A percentile compares a stretch with the other conserved stretches of the same genome.
Evolutionary conservation across 495 filamentous ascomycete genomes (phyloP).

Genomic region (Neurospora sp.): DNA sequence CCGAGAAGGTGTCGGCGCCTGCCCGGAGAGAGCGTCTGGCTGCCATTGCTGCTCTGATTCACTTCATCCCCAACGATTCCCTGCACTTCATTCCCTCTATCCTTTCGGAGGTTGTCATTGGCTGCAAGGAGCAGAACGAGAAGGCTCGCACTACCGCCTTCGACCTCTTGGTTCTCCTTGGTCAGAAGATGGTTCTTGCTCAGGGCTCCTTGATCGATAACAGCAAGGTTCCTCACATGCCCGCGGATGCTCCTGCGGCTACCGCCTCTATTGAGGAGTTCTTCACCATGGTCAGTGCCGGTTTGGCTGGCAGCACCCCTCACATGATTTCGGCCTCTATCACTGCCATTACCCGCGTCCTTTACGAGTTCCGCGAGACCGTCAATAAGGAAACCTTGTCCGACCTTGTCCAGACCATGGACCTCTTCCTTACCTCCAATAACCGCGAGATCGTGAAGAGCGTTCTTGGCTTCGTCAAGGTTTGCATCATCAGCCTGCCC

Average conservation of each 20-base stretch:
- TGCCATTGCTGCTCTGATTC: constrained; percentile 68
- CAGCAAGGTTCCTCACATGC: constrained; percentile 76
- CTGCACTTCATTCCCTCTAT: constrained; percentile 89
- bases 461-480: constrained; percentile 92
- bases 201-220: constrained; percentile 70
- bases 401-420: constrained; percentile 84
- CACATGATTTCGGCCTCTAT: constrained; percentile 95
- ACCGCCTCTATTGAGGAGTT: constrained; percentile 82
- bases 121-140: constrained; percentile 94
- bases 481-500: constrained; percentile 77
- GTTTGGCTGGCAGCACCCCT: constrained; percentile 79
- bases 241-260: constrained; percentile 63
- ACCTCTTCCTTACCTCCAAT: constrained; percentile 86
- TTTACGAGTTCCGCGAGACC: constrained; percentile 73
- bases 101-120: constrained; percentile 85
- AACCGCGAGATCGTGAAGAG: constrained; percentile 93
- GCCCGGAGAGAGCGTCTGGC: constrained; percentile 74
- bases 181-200: constrained; percentile 57
- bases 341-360: constrained; percentile 78
- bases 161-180: constrained; percentile 82
- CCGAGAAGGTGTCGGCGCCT: constrained; percentile 74
- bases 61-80: constrained; percentile 59
- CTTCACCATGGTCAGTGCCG: constrained; percentile 95
- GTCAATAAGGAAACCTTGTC: constrained; percentile 45
- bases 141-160: constrained; percentile 82